phyloP scores from a whole-genome alignment of 176 grass and related monocot genomes.

The Areca catechu region DNA sequence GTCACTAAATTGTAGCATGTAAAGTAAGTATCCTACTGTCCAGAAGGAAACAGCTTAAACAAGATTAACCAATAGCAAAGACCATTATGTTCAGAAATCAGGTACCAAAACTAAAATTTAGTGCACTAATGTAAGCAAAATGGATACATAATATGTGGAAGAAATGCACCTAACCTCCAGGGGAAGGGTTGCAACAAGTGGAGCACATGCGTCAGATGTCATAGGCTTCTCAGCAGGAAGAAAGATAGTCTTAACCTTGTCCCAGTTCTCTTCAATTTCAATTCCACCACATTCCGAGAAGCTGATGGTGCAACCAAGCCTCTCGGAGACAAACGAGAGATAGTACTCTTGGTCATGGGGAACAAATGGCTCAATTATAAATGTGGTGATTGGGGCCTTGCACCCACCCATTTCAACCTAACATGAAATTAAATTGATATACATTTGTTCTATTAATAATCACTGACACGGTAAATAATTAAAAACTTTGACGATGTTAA shows the following conservation, averaged over 20 bases:
- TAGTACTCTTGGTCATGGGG: conserved; percentile 94
- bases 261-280: conserved; percentile 98
- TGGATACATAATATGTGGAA: not conserved
- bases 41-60: too few species aligned
- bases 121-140: not conserved
- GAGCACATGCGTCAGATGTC: conserved; percentile 66
- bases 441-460: not conserved
- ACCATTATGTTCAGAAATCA: too few species aligned
- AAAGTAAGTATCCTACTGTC: too few species aligned
- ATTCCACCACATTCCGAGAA: conserved; percentile 95
- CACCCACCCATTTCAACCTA: conserved; percentile 96
- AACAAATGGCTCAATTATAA: conserved; percentile 91
- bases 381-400: conserved; percentile 92
- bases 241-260: conserved; percentile 91
- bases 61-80: too few species aligned
- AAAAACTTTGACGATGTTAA: not conserved
- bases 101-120: too few species aligned
- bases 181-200: conserved; percentile 84
- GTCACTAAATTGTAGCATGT: too few species aligned
- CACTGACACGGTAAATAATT: not conserved
- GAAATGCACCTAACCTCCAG: conserved; percentile 46
- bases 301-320: conserved; percentile 75
- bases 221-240: conserved; percentile 70
- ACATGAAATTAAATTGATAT: not conserved
- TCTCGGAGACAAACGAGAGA: conserved; percentile 73